Evolutionary conservation across 2,329 filamentous ascomycete genomes (phyloP).

Genomic region (Orbilia blumenaviensis): DNA sequence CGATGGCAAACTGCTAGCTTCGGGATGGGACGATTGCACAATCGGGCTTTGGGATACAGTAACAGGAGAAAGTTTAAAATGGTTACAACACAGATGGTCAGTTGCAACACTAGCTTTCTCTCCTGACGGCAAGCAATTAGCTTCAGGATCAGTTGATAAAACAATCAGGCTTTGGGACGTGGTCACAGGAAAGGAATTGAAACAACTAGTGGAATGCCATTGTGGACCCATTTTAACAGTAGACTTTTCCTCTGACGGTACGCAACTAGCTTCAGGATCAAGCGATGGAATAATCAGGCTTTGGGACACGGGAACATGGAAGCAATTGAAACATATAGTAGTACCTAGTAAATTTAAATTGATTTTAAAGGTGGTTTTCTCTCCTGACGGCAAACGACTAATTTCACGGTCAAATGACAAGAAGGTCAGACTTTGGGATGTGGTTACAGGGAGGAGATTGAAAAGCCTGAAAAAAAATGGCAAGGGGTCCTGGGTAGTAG

Average conservation of each 20-base stretch:
- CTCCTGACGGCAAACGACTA: conserved; percentile 27
- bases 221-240: conserved; percentile 9
- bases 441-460: no score
- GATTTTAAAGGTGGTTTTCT: conserved; percentile 39
- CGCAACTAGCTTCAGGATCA: background rate
- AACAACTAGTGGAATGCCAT: no score
- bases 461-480: no score
- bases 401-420: background rate
- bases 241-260: conserved; percentile 48
- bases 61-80: background rate
- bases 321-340: no score
- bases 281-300: conserved; percentile 41
- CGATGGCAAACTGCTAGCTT: background rate
- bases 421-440: conserved; percentile 22
- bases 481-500: no score
- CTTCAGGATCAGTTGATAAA: background rate
- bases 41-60: no score
- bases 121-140: conserved; percentile 18
- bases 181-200: no score
- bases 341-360: no score
- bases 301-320: background rate
- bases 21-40: no score
- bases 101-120: conserved; percentile 43
- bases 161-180: conserved; percentile 28
- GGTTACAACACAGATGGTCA: background rate